phyloP scores from a whole-genome alignment of 2,329 filamentous ascomycete species.

The Colletotrichum horii region DNA sequence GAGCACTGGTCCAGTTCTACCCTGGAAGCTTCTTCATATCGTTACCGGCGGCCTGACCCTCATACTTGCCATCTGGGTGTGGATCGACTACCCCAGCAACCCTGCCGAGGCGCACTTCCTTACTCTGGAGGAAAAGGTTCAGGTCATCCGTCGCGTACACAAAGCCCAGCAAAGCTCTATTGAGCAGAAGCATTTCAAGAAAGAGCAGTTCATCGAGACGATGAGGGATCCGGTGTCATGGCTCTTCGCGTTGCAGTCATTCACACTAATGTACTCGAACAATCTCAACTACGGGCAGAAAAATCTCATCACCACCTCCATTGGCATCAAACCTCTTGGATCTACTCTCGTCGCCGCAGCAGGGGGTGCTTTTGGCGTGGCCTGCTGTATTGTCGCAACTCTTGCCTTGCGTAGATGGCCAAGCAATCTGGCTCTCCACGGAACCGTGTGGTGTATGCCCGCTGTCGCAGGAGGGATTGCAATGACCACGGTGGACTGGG shows the following conservation, averaged over 20 bases:
- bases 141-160: constrained; percentile 33
- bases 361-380: constrained; percentile 38
- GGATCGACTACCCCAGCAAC: constrained; percentile 33
- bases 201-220: constrained; percentile 31
- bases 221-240: constrained; percentile 35
- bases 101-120: constrained; percentile 27
- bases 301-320: constrained; percentile 37
- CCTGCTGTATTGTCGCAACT: constrained; percentile 35
- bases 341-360: constrained; percentile 44
- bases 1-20: constrained; percentile 32
- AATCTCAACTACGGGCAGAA: constrained; percentile 45
- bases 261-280: constrained; percentile 40
- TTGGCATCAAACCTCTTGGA: constrained; percentile 40
- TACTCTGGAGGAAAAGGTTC: constrained; percentile 20
- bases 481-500: constrained; percentile 35
- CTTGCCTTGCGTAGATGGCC: constrained; percentile 34
- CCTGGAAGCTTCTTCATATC: constrained; percentile 46
- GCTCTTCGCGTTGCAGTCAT: constrained; percentile 34
- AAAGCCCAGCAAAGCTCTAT: constrained; percentile 38
- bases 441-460: constrained; percentile 33
- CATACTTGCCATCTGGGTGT: constrained; percentile 35
- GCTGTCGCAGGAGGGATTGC: constrained; percentile 33
- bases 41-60: constrained; percentile 40
- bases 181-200: constrained; percentile 41
- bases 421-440: constrained; percentile 33